Evolutionary conservation across 495 filamentous ascomycete species (phyloP), one percentile per base, ranked within the genome.

Genomic region (Filosporella fistucella): DNA sequence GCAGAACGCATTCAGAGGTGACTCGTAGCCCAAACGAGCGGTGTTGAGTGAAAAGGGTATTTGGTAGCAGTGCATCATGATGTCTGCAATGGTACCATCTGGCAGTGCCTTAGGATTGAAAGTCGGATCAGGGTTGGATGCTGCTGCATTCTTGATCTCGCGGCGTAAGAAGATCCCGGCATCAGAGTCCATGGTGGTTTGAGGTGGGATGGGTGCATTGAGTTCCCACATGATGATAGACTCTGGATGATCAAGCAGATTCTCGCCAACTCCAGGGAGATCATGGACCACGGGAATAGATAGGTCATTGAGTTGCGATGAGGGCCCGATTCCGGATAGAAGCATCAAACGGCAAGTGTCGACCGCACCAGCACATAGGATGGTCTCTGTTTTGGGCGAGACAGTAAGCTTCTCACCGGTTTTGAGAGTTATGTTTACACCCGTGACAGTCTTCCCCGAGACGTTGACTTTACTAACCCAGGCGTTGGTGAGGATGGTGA

Each of bases 31-130:
- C 6, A 91, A 69, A n/a, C 87, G 75, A 4, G 67, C 62, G 40
- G 78, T 85, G 69, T 85, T 85, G 47, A 85, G 72, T 32, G 79
- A 83, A 65, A 89, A 89, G 25, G 86, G 87, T 46, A 89, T 89
- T 64, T 93, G 88, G 65, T 91, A 91, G 72, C 86, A 91, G 67
- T 93, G 88, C 86, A 90, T 89, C 87, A 91, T 91, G 45, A 93
- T 64, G 57, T 93, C 86, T 46, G 82, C 82, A 29, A 81, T 78
- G 34, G 81, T 76, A 52, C 81, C 82, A 53, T 88, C 85, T 9
- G 69, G 67, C 12, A 69, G 41, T 3, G 55, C 63, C 22, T 60
- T 47, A 20, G 56, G 56, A 23, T 59, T 59, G 13, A 56, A 36
- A 21, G 22, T 38, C 3, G 48, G 45, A 41, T 59, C 56, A 11